phyloP scores from a whole-genome alignment of 352 stramenopile genomes.

The Globisporangium barbulae region DNA sequence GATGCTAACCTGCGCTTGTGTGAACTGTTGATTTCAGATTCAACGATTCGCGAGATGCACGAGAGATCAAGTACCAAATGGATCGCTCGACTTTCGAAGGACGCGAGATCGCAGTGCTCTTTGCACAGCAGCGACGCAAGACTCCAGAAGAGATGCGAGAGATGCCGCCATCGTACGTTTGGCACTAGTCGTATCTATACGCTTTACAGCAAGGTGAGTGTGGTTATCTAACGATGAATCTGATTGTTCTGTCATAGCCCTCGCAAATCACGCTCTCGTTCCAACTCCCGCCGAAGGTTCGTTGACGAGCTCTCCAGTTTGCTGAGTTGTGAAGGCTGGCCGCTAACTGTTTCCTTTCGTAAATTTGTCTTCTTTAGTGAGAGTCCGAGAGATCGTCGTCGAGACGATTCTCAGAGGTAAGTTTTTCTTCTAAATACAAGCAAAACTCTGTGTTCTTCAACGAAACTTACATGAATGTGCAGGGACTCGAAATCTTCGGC shows the following conservation, averaged over 20 bases:
- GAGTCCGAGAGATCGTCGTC: conserved; percentile 3
- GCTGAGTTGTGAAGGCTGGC: background rate
- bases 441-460: background rate
- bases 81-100: conserved; percentile 62
- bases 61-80: conserved; percentile 73
- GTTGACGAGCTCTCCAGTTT: background rate
- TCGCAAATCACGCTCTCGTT: conserved; percentile 21
- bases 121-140: conserved; percentile 76
- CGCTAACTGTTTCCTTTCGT: conserved; percentile 1
- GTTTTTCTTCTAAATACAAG: background rate
- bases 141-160: conserved; percentile 72
- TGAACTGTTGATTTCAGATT: conserved; percentile 27
- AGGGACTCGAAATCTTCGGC: background rate
- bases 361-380: background rate
- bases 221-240: background rate
- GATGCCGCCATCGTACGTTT: conserved; percentile 10
- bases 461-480: background rate
- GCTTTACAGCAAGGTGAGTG: background rate
- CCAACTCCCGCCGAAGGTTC: conserved; percentile 15
- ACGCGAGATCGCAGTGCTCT: conserved; percentile 74
- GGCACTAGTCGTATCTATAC: background rate
- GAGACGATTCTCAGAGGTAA: conserved; percentile 3
- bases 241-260: conserved; percentile 3
- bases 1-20: background rate
- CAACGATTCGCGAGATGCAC: conserved; percentile 49